Conservation (phyloP, 2,329 filamentous ascomycete species). For the Dactylellina sp. region DNA sequence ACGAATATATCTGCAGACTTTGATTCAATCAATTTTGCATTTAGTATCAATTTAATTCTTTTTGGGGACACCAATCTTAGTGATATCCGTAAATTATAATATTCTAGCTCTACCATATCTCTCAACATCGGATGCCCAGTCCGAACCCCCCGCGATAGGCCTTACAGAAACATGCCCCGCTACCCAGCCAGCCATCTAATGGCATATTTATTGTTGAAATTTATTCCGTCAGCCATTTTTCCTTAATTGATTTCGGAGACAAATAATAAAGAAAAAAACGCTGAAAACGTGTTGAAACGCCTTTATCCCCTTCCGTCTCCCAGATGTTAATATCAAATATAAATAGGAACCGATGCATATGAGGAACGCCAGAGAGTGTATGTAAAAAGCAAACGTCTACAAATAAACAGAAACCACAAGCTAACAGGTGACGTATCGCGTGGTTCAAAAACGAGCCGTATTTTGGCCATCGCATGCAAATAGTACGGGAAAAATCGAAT, state of each 20-base stretch:
- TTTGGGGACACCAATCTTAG: no score
- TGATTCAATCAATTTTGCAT: no score
- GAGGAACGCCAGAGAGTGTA: constrained; percentile 9
- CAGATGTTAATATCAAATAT: constrained; percentile 6
- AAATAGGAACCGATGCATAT: constrained; percentile 10
- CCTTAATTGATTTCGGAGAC: background rate
- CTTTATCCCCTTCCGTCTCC: constrained; percentile 44
- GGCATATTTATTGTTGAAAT: constrained; percentile 16
- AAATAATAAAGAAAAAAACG: constrained; percentile 18
- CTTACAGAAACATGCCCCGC: background rate
- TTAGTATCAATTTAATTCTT: no score
- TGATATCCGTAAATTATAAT: no score
- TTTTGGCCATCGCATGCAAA: background rate
- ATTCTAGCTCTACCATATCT: no score
- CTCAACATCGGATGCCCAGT: no score
- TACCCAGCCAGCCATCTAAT: background rate
- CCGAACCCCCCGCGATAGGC: no score
- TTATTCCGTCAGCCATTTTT: background rate
- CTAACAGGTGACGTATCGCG: background rate
- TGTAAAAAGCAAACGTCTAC: background rate
- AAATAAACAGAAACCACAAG: background rate
- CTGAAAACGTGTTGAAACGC: constrained; percentile 57
- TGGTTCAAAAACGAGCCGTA: background rate
- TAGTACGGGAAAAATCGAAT: background rate
- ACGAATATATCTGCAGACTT: no score